Evolutionary conservation across 768 basidiomycete species (phyloP).

Genomic region (Terana coerulea): DNA sequence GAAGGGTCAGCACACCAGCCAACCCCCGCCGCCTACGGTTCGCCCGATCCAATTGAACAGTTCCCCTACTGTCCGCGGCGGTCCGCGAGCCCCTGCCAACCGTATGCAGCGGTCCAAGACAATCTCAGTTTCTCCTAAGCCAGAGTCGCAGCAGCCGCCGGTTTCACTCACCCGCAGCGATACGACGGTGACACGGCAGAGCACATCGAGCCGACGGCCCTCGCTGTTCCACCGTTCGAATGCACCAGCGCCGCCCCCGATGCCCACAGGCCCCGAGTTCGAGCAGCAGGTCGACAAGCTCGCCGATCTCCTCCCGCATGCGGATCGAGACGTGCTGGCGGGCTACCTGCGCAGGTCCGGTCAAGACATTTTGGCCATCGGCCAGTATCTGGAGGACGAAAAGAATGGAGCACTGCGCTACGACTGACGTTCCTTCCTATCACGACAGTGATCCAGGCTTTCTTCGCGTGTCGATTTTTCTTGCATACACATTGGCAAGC

Average conservation of each 20-base stretch:
- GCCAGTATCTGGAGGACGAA: slow-evolving; percentile 82
- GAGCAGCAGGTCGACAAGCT: slow-evolving; percentile 68
- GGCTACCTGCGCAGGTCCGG: slow-evolving; percentile 72
- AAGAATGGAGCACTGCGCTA: slow-evolving; percentile 61
- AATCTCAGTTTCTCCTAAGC: slow-evolving; percentile 38
- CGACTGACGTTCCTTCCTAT: slow-evolving; percentile 8
- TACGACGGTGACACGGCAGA: slow-evolving; percentile 23
- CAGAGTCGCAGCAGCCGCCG: slow-evolving; percentile 15
- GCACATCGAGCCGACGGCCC: slow-evolving; percentile 25
- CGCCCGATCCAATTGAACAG: slow-evolving; percentile 29
- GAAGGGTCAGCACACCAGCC: slow-evolving; percentile 30
- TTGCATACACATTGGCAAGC: slow-evolving; percentile 13
- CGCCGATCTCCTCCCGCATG: slow-evolving; percentile 66
- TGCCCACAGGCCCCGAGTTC: slow-evolving; percentile 45
- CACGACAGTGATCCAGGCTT: not conserved
- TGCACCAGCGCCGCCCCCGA: slow-evolving; percentile 4
- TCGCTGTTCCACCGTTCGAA: slow-evolving; percentile 27
- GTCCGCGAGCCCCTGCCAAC: slow-evolving; percentile 63
- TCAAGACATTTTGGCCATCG: slow-evolving; percentile 81
- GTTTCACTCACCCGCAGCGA: slow-evolving; percentile 14
- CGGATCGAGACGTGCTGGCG: slow-evolving; percentile 61
- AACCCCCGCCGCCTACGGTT: slow-evolving; percentile 25
- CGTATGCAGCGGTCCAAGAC: slow-evolving; percentile 68
- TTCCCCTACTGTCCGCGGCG: slow-evolving; percentile 62
- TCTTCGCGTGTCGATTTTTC: slow-evolving; percentile 5